Conservation (phyloP, 2,329 filamentous ascomycete genomes). For the Trichoderma atroviride region DNA sequence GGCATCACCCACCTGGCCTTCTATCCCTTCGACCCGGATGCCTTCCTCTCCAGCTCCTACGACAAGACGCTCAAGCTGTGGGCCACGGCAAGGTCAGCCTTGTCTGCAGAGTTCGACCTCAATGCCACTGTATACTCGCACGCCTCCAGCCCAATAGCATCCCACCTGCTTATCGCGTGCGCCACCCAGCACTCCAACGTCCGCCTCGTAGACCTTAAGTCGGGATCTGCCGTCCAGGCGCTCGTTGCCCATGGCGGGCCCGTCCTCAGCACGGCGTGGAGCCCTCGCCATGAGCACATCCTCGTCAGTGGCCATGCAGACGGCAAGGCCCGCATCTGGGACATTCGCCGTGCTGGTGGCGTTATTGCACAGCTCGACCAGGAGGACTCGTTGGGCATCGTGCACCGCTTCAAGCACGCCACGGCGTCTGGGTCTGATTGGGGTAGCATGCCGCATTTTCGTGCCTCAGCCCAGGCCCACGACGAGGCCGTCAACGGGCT, state of each 20-base stretch:
- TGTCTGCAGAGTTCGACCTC: slow-evolving; percentile 69
- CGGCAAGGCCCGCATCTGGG: slow-evolving; percentile 82
- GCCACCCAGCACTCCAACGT: slow-evolving; percentile 85
- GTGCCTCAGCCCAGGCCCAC: slow-evolving; percentile 67
- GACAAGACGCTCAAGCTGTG: slow-evolving; percentile 78
- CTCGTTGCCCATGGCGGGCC: slow-evolving; percentile 70
- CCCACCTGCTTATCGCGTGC: slow-evolving; percentile 79
- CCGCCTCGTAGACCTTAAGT: slow-evolving; percentile 82
- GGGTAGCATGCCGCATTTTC: slow-evolving; percentile 44
- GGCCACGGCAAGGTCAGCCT: slow-evolving; percentile 62
- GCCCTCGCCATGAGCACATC: slow-evolving; percentile 75
- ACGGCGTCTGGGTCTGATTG: slow-evolving; percentile 38
- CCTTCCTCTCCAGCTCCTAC: slow-evolving; percentile 77
- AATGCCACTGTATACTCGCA: slow-evolving; percentile 74
- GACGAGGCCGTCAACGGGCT: slow-evolving; percentile 81
- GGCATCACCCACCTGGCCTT: slow-evolving; percentile 77
- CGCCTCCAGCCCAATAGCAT: slow-evolving; percentile 71
- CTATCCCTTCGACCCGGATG: slow-evolving; percentile 75
- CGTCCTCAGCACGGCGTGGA: slow-evolving; percentile 76
- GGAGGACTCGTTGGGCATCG: slow-evolving; percentile 76
- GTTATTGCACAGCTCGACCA: slow-evolving; percentile 78
- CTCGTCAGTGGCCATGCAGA: slow-evolving; percentile 85
- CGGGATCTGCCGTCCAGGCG: slow-evolving; percentile 71
- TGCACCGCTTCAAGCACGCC: slow-evolving; percentile 45
- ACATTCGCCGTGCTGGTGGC: slow-evolving; percentile 77